phyloP scores from a whole-genome alignment of 345 rosid genomes.

The Salix viminalis region DNA sequence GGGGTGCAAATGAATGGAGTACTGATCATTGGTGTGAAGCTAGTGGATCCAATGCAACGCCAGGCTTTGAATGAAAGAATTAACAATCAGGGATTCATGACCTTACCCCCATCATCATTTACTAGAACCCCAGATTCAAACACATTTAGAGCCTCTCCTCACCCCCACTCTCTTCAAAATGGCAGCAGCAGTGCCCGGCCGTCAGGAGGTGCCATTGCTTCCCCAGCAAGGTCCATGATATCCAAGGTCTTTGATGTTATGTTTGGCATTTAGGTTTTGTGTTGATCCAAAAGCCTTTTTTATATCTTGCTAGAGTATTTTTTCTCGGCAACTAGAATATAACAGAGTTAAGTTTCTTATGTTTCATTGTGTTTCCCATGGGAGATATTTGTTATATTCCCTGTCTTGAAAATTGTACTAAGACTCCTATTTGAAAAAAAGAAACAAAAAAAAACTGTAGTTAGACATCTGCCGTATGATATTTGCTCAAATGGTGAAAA shows the following conservation, averaged over 20 bases:
- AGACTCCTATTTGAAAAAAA: not conserved
- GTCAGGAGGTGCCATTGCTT: conserved; percentile 65
- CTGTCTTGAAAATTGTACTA: not conserved
- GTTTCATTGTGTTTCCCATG: not conserved
- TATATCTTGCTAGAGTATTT: not conserved
- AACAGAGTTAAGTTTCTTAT: not conserved
- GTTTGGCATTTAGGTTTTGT: conserved; percentile 58
- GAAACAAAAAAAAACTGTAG: not conserved
- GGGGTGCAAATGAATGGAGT: conserved; percentile 84
- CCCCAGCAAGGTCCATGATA: conserved; percentile 75
- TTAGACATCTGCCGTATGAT: not conserved
- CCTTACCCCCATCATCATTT: conserved; percentile 53
- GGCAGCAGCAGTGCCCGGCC: conserved; percentile 56
- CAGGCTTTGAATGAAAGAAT: conserved; percentile 68
- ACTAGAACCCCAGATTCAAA: conserved; percentile 43
- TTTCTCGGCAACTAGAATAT: not conserved
- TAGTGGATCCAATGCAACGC: conserved; percentile 75
- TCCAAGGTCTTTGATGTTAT: conserved; percentile 74
- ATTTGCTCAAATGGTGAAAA: not conserved
- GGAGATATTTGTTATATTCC: not conserved
- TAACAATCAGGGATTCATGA: conserved; percentile 78
- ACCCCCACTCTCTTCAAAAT: conserved; percentile 58
- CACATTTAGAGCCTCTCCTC: conserved; percentile 36
- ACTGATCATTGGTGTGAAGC: conserved; percentile 83
- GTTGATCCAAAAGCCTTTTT: not conserved